These are phyloP conservation scores for Backusella parvicylindrica DNA, from an alignment of 192 early-diverging fungal species.

Conservation along the genomic window DNA sequence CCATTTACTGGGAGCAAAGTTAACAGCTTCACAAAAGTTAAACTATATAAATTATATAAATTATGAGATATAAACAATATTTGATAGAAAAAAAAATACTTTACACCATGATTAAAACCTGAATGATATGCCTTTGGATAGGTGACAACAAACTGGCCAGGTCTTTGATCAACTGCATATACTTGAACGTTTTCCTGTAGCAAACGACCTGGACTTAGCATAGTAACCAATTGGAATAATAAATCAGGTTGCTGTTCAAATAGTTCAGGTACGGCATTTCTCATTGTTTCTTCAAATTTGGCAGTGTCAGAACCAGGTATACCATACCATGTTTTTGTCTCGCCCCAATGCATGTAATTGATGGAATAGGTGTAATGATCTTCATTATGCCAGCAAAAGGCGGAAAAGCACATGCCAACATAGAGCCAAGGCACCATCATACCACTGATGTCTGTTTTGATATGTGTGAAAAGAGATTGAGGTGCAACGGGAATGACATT, in stretches of 20 bases:
- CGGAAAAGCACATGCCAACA: slow-evolving; percentile 91
- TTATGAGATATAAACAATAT: background rate
- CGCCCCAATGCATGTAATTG: slow-evolving; percentile 96
- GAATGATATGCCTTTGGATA: slow-evolving; percentile 94
- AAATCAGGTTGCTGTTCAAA: slow-evolving; percentile 91
- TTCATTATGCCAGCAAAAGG: slow-evolving; percentile 98
- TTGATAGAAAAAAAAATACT: background rate
- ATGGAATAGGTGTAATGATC: slow-evolving; percentile 96
- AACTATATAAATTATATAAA: slow-evolving; percentile 47
- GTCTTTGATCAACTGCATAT: slow-evolving; percentile 78
- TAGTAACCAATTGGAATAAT: slow-evolving; percentile 90
- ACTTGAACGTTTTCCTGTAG: slow-evolving; percentile 73
- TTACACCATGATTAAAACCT: slow-evolving; percentile 94
- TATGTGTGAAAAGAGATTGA: slow-evolving; percentile 83
- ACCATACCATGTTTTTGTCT: slow-evolving; percentile 98
- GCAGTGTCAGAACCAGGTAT: slow-evolving; percentile 78
- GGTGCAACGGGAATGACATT: slow-evolving; percentile 80
- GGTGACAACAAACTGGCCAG: slow-evolving; percentile 92
- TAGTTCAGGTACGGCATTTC: slow-evolving; percentile 74
- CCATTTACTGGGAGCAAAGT: slow-evolving; percentile 95
- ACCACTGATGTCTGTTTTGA: slow-evolving; percentile 90
- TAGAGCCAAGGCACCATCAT: slow-evolving; percentile 99
- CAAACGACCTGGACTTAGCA: slow-evolving; percentile 78
- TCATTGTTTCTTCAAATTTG: slow-evolving; percentile 84
- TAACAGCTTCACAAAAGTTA: slow-evolving; percentile 96